These are phyloP conservation scores for Xylariaceae sp. DNA, from an alignment of 2,329 filamentous ascomycete genomes.

Conservation along the genomic window DNA sequence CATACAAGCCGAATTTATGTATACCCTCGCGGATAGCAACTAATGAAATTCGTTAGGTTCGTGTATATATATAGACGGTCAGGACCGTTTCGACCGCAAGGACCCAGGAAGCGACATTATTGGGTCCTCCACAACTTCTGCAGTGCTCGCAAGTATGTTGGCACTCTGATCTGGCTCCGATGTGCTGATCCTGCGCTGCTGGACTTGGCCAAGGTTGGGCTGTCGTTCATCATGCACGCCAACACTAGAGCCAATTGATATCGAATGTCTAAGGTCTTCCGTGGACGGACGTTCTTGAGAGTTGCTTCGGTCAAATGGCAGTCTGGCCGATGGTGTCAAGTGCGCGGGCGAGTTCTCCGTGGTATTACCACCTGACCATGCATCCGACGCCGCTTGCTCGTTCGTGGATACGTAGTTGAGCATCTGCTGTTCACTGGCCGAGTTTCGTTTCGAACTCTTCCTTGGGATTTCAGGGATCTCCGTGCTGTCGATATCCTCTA, in stretches of 20 bases:
- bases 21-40: constrained; percentile 8
- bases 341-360: constrained; percentile 8
- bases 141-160: constrained; percentile 48
- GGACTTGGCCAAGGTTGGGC: constrained; percentile 52
- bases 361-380: constrained; percentile 9
- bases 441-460: constrained; percentile 65
- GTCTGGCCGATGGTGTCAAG: constrained; percentile 32
- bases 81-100: constrained; percentile 8
- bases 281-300: constrained; percentile 49
- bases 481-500: constrained; percentile 24
- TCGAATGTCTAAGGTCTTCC: constrained; percentile 41
- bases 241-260: constrained; percentile 28
- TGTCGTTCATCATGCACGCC: constrained; percentile 42
- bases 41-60: constrained; percentile 20
- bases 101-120: constrained; percentile 27
- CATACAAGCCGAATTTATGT: constrained; percentile 16
- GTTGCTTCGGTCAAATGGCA: constrained; percentile 54
- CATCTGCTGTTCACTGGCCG: constrained; percentile 36
- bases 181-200: constrained; percentile 52
- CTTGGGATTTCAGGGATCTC: constrained; percentile 58
- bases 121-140: constrained; percentile 50
- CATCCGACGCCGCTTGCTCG: constrained; percentile 13
- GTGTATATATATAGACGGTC: constrained; percentile 8
- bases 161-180: constrained; percentile 46
- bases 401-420: constrained; percentile 30